Evolutionary conservation across 345 rosid species (phyloP), one percentile per base, ranked within the genome.

Genomic region (Salix exigua): DNA sequence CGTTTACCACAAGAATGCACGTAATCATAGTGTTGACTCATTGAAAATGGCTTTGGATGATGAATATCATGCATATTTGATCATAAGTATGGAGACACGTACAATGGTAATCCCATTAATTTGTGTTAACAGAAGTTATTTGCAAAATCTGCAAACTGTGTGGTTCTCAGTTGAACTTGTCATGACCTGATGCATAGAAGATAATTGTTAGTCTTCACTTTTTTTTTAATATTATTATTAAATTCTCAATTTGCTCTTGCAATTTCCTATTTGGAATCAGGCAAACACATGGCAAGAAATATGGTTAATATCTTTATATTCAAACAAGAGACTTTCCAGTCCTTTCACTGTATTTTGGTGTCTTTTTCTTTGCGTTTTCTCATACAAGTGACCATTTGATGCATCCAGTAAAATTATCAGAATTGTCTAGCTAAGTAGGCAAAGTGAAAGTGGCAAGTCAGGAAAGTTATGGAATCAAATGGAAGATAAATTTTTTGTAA

Each of bases 11-110:
- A 93, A 96, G 88, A 93, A 88, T 80, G 79, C 94, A 28, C 91
- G 95, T 70, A 79, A 88, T 67, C 91, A 87, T 77, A 89, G 78
- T 85, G 87, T 77, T 60, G 97, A 94, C 87, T 84, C 90, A 68
- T 89, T 97, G 74, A 92, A 83, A 87, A 75, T 83, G 50, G 86
- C 81, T 65, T 89, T 79, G 33, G 98, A 87, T 42, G 99, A 92
- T 60, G 99, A 96, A 78, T 96, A 92, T 88, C 99, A 96, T 85
- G 99, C 99, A 40, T 96, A 93, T 87, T 85, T 96, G 84, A 96
- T 96, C 85, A 96, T 96, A 80, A 96, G 98, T 78, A 76, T 93
- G 91, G 99, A 96, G 84, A 85, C 91, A 72, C 91, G 95, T 30
- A 93, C 99, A 40, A 96, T 96, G 99, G 99, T 96, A 89, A 75